These are phyloP conservation scores for Metarhizium guizhouense DNA, from an alignment of 2,329 filamentous ascomycete genomes.

Conservation along the genomic window DNA sequence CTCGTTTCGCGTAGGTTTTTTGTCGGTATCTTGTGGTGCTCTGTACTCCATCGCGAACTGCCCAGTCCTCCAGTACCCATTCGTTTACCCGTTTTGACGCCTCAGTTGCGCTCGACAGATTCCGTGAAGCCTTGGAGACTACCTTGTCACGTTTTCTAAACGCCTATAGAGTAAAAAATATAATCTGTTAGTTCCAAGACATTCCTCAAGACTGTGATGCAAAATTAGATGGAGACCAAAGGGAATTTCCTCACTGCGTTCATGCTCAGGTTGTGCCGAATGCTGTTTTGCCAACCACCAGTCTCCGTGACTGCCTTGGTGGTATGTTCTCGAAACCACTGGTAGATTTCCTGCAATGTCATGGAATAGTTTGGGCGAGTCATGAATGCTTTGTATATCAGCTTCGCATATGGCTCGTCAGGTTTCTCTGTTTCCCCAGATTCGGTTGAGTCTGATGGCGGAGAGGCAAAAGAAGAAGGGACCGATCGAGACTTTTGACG, in stretches of 20 bases:
- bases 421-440: slow-evolving; percentile 14
- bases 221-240: not conserved
- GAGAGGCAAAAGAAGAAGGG: slow-evolving; percentile 6
- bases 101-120: slow-evolving; percentile 6
- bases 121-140: slow-evolving; percentile 15
- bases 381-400: slow-evolving; percentile 71
- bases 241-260: slow-evolving; percentile 56
- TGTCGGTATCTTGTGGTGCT: slow-evolving; percentile 77
- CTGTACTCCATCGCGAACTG: slow-evolving; percentile 62
- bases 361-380: slow-evolving; percentile 58
- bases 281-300: slow-evolving; percentile 91
- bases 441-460: slow-evolving; percentile 16
- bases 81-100: slow-evolving; percentile 57
- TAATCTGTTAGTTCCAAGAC: slow-evolving; percentile 1
- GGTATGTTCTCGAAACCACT: slow-evolving; percentile 80
- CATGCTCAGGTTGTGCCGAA: slow-evolving; percentile 94
- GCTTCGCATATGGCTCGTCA: slow-evolving; percentile 68
- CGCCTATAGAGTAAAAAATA: slow-evolving; percentile 18
- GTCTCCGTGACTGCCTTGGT: slow-evolving; percentile 66
- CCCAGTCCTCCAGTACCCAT: slow-evolving; percentile 69
- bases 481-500: not conserved
- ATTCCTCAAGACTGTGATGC: not conserved
- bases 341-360: slow-evolving; percentile 78
- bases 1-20: slow-evolving; percentile 23
- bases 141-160: slow-evolving; percentile 30